Evolutionary conservation across 768 basidiomycete genomes (phyloP).

Genomic region (Holtermannia corniformis): DNA sequence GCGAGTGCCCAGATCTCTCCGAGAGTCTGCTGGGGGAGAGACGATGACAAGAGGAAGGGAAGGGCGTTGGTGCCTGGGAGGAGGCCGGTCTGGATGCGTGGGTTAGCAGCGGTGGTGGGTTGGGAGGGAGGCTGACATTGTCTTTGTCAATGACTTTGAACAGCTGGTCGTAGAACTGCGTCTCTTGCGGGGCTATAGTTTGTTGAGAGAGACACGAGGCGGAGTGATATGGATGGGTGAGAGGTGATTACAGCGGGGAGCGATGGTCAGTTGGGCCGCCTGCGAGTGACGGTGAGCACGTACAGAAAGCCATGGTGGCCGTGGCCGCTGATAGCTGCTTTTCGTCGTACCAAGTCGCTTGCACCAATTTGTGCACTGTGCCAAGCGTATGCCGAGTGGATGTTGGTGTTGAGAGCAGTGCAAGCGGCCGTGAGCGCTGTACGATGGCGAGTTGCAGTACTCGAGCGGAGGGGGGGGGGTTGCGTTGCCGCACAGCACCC

Average conservation of each 20-base stretch:
- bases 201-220: neutral
- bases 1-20: conserved; percentile 91
- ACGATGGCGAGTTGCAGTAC: too few species aligned
- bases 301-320: neutral
- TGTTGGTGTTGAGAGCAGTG: too few species aligned
- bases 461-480: too few species aligned
- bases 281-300: neutral
- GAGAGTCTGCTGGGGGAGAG: conserved; percentile 63
- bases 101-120: neutral
- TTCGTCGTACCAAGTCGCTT: too few species aligned
- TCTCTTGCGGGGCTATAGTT: conserved; percentile 31
- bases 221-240: too few species aligned
- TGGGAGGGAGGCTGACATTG: conserved; percentile 13
- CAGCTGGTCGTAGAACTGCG: conserved; percentile 36
- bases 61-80: conserved; percentile 77
- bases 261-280: neutral
- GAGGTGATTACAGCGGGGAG: too few species aligned
- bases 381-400: too few species aligned
- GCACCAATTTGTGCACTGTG: too few species aligned
- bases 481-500: too few species aligned
- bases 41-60: conserved; percentile 71
- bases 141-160: conserved; percentile 39
- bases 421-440: too few species aligned
- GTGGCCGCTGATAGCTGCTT: neutral
- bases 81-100: conserved; percentile 23